A percentile compares a stretch with the other conserved stretches of the same genome.
Conservation (phyloP, 1,139 yeast species). For the Sugiyamaella sp. region DNA sequence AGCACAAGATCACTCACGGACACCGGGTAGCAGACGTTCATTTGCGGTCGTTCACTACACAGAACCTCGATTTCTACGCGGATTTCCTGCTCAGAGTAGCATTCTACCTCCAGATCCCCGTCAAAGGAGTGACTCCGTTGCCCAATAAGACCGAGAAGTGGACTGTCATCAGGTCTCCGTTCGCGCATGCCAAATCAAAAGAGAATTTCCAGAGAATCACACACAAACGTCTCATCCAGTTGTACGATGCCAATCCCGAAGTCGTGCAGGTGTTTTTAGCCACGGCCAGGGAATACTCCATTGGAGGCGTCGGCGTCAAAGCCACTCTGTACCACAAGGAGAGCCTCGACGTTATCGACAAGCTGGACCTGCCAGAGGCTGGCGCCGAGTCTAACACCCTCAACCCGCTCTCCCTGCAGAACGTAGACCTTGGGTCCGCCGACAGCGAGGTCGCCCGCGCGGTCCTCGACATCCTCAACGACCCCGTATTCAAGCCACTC, state of each 20-base stretch:
- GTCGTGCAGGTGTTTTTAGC: constrained; percentile 82
- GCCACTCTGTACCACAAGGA: constrained; percentile 71
- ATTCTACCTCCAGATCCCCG: constrained; percentile 84
- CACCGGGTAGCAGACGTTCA: constrained; percentile 66
- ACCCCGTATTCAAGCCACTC: constrained; percentile 56
- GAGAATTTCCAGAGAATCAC: constrained; percentile 93
- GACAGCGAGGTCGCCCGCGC: constrained; percentile 69
- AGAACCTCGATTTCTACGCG: constrained; percentile 70
- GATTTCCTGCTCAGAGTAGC: constrained; percentile 93
- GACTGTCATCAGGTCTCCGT: constrained; percentile 93
- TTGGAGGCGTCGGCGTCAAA: constrained; percentile 81
- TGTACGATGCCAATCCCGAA: constrained; percentile 86
- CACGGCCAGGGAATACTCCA: constrained; percentile 73
- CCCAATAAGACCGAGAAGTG: constrained; percentile 81
- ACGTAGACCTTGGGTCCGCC: constrained; percentile 31
- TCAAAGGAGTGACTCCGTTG: constrained; percentile 66
- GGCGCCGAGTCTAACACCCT: constrained; percentile 18
- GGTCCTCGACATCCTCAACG: constrained; percentile 70
- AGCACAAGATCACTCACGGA: constrained; percentile 67
- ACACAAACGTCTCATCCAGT: constrained; percentile 68
- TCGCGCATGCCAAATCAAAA: constrained; percentile 91
- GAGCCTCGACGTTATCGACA: constrained; percentile 49
- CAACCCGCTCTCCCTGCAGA: constrained; percentile 22
- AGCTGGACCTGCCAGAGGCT: constrained; percentile 36
- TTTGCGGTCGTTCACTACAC: constrained; percentile 71